A percentile compares a stretch with the other conserved stretches of the same genome.
Evolutionary conservation across 768 basidiomycete genomes (phyloP).

Genomic region (Boletus rubroflammeus): DNA sequence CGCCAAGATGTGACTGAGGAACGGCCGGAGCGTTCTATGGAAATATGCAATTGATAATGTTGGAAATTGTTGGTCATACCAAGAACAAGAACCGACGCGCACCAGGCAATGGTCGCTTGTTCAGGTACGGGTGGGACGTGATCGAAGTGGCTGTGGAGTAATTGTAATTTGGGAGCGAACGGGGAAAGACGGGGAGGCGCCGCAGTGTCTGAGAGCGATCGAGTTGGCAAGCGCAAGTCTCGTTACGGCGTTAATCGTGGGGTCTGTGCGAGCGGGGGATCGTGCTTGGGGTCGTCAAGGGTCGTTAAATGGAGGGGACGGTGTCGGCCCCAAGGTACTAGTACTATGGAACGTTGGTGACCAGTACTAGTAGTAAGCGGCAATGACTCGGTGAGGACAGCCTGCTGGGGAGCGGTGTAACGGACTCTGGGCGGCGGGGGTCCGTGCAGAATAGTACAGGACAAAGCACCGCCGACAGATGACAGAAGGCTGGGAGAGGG

Average conservation of each 20-base stretch:
- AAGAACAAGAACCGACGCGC: constrained; percentile 29
- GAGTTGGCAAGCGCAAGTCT: not conserved
- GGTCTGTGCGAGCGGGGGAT: not conserved
- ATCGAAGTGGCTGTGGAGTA: constrained; percentile 34
- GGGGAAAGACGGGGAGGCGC: constrained; percentile 21
- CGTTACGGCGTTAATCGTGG: not conserved
- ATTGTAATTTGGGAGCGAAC: constrained; percentile 26
- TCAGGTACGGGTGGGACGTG: constrained; percentile 31
- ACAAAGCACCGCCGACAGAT: constrained; percentile 20
- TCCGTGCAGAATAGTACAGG: constrained; percentile 1
- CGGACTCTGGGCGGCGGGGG: not conserved
- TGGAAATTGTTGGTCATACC: constrained; percentile 36
- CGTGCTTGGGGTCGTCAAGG: constrained; percentile 26
- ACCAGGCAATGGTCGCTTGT: constrained; percentile 28
- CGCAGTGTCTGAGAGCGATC: constrained; percentile 9
- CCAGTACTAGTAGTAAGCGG: too few species aligned
- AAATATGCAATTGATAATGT: constrained; percentile 34
- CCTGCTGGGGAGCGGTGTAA: constrained; percentile 7
- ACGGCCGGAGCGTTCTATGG: constrained; percentile 31
- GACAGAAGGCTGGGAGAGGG: constrained; percentile 3
- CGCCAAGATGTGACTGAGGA: constrained; percentile 21
- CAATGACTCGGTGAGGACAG: constrained; percentile 6
- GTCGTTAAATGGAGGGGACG: constrained; percentile 23
- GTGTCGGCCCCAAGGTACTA: not conserved
- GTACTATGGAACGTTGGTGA: too few species aligned